phyloP scores from a whole-genome alignment of 2,329 filamentous ascomycete genomes.

The Zasmidium citrigriseum region DNA sequence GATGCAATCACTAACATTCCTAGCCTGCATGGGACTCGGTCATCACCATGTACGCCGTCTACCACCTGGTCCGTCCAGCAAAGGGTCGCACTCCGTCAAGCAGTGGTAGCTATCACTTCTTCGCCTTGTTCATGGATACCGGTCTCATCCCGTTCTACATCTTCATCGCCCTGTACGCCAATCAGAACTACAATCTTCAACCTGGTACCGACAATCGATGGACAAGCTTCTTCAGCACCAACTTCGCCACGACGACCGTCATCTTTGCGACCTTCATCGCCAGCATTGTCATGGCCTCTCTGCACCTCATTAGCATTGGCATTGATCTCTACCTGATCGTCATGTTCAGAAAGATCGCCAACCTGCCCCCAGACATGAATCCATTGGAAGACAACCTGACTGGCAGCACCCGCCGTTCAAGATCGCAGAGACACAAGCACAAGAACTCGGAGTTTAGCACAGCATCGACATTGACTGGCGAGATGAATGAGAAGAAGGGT shows the following conservation, averaged over 20 bases:
- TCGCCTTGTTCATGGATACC: slow-evolving; percentile 73
- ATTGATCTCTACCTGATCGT: slow-evolving; percentile 75
- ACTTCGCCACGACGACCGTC: slow-evolving; percentile 60
- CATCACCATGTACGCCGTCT: slow-evolving; percentile 74
- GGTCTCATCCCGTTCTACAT: slow-evolving; percentile 64
- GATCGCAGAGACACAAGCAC: slow-evolving; percentile 55
- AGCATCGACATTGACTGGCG: slow-evolving; percentile 30
- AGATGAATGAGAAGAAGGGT: slow-evolving; percentile 59
- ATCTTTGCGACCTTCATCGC: slow-evolving; percentile 66
- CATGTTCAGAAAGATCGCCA: slow-evolving; percentile 78
- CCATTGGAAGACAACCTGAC: slow-evolving; percentile 86
- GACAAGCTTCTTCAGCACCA: slow-evolving; percentile 66
- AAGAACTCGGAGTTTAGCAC: slow-evolving; percentile 63
- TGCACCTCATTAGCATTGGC: slow-evolving; percentile 70
- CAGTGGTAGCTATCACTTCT: slow-evolving; percentile 85
- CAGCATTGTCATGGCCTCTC: slow-evolving; percentile 61
- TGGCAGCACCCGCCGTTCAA: slow-evolving; percentile 50
- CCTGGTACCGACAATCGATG: slow-evolving; percentile 56
- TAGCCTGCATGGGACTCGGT: slow-evolving; percentile 75
- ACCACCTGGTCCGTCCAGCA: slow-evolving; percentile 72
- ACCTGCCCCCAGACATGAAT: slow-evolving; percentile 91
- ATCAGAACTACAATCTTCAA: slow-evolving; percentile 53
- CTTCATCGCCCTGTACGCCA: slow-evolving; percentile 58
- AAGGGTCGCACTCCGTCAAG: slow-evolving; percentile 73
- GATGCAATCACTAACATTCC: background rate